Conservation (phyloP, 192 early-diverging fungal species). For the Linderina pennispora region DNA sequence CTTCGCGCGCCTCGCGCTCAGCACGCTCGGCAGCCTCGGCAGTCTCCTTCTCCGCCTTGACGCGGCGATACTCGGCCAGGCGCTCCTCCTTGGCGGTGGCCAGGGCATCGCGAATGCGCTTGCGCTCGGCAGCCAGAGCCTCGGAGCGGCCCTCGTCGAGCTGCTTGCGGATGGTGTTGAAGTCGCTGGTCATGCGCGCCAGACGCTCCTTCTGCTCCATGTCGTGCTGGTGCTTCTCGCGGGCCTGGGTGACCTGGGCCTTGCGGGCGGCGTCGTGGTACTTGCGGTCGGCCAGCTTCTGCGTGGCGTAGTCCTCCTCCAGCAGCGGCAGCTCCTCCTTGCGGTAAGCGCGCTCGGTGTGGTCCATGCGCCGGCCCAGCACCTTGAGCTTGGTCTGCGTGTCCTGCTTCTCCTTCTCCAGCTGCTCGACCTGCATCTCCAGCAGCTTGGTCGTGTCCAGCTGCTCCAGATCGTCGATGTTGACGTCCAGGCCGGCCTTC, state of each 20-base stretch:
- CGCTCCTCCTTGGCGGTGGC: slow-evolving; percentile 39
- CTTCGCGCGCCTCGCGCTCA: slow-evolving; percentile 36
- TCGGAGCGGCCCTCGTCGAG: slow-evolving; percentile 54
- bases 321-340: slow-evolving; percentile 86
- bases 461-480: slow-evolving; percentile 69
- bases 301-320: slow-evolving; percentile 83
- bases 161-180: slow-evolving; percentile 50
- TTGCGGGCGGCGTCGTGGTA: slow-evolving; percentile 69
- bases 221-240: slow-evolving; percentile 62
- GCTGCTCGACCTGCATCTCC: slow-evolving; percentile 79
- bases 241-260: slow-evolving; percentile 60
- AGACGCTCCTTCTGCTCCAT: slow-evolving; percentile 76
- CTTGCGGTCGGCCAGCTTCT: slow-evolving; percentile 78
- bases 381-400: slow-evolving; percentile 67
- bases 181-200: slow-evolving; percentile 76
- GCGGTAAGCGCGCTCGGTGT: slow-evolving; percentile 89
- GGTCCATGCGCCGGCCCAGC: slow-evolving; percentile 77
- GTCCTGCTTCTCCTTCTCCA: slow-evolving; percentile 88
- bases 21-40: slow-evolving; percentile 46
- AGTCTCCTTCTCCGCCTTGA: slow-evolving; percentile 35
- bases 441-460: slow-evolving; percentile 75
- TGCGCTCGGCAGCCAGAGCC: slow-evolving; percentile 54
- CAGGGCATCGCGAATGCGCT: slow-evolving; percentile 55
- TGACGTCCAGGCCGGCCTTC: slow-evolving; percentile 54
- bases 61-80: slow-evolving; percentile 42